Base-by-base conservation (phyloP, 2,329 filamentous ascomycete genomes). In the Hawksworthiomyces lignivorus region DNA sequence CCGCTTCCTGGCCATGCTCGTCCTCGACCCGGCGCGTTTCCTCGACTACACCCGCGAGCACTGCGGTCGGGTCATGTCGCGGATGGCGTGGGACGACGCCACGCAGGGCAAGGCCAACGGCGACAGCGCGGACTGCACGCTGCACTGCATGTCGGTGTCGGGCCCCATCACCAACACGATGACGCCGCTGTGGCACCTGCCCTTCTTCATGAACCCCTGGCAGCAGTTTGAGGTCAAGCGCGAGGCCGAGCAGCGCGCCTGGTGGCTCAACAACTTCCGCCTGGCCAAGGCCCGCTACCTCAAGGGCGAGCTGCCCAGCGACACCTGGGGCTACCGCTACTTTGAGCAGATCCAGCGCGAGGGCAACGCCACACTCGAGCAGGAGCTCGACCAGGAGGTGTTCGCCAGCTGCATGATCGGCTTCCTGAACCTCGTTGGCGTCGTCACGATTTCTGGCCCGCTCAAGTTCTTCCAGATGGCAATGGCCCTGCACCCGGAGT, bases 401-500 rank as follows among this genome's bases (percentile, higher is more conserved):
- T 69, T 68, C 53, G 67, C 68, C 7, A 65, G 64, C 39, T 72
- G 69, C 51, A 72, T 71, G 66, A 61, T 72, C 20, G 69, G 69
- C 0, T 73, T 73, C 49, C 60, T 72, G 50, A 70, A 68, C 41
- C 62, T 72, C 6, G 69, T 72, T 11, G 69, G 70, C 7, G 67
- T 72, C 9, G 62, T 72, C 24, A 72, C 69, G 9, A 68, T 72
- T 43, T 64, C 62, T 11, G 68, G 68, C 2, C 69, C 69, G 8
- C 52, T 71, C 50, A 66, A 71, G 54, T 72, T 70, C 58, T 72
- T 72, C 55, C 49, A 70, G 38, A 70, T 72, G 69, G 63, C 65
- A 40, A 71, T 75, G 70, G 62, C 62, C 19, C 56, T 73, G 48
- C 64, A 74, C 48, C 72, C 73, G 0, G 64, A 69, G 48, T 75